Base-by-base conservation (phyloP, 1,284 basidiomycete species). In the Sanghuangporus sanghuang region DNA sequence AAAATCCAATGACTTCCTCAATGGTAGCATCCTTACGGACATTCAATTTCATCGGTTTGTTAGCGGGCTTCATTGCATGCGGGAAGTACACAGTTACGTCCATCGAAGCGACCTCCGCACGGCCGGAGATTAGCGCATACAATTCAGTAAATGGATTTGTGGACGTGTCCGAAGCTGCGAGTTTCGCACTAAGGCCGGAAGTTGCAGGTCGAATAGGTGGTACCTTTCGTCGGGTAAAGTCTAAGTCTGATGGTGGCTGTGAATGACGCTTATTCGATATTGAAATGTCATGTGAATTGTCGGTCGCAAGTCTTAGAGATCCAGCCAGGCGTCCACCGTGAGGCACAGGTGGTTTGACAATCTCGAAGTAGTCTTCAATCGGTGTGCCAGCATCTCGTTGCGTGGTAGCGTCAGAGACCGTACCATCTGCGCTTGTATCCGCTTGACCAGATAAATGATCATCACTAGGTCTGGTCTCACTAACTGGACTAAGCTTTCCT, bases 1-100 rank as follows among this genome's bases (percentile, higher is more conserved):
- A 90, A 73, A 93, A 96, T 0, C 97, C 97, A 59, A 98, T 92
- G 2, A 97, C 92, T 73, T 99, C 96, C 73, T 99, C 97, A 16
- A 98, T 89, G 0, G 89, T 92, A 0, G 95, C 91, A 70, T 98
- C 96, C 68, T 88, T 89, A 62, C 94, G 79, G 6, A 98, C 91
- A 63, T 82, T 89, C 18, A 92, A 76, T 39, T 81, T 74, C 81
- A 90, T 83, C 27, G 79, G 71, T 57, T 82, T 81, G 2, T 83
- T 83, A 32, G 69, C 75, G 0, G 92, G 91, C 57, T 85, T 77
- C 1, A 76, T 77, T 3, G 92, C 90, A 71, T 90, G 88, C 0
- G 96, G 96, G 77, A 97, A 98, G 77, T 89, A 98, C 0, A 98
- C 81, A 54, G 85, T 84, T 56, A 97, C 85, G 16, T 81, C 81